These are phyloP conservation scores for Aquanectria penicillioides DNA, from an alignment of 2,329 filamentous ascomycete species.

Conservation along the genomic window DNA sequence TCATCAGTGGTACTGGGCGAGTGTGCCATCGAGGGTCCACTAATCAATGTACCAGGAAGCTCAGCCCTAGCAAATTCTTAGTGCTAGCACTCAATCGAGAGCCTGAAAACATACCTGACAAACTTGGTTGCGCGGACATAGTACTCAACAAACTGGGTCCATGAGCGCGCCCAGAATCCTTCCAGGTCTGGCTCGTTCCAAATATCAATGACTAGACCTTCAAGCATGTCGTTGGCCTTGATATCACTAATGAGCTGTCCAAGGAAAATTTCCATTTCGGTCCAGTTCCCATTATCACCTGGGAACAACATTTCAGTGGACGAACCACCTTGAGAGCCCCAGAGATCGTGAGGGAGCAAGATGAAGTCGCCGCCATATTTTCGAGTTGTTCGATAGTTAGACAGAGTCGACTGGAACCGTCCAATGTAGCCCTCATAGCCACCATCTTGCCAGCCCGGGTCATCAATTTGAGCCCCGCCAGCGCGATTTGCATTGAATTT, in stretches of 20 bases:
- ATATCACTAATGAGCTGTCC: neutral
- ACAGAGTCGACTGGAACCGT: neutral
- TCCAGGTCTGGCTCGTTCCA: constrained; percentile 5
- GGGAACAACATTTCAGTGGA: neutral
- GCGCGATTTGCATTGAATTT: neutral
- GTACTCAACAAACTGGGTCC: constrained; percentile 1
- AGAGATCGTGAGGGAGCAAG: neutral
- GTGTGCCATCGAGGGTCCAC: constrained; percentile 1
- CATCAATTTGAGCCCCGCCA: neutral
- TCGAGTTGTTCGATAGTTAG: neutral
- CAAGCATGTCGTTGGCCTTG: neutral
- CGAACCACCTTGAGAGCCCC: neutral
- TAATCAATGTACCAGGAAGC: neutral
- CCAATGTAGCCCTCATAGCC: neutral
- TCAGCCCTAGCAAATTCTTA: neutral
- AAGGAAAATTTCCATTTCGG: neutral
- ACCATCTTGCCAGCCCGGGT: neutral
- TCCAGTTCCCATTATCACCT: constrained; percentile 1
- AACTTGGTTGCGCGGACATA: neutral
- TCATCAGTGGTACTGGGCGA: neutral
- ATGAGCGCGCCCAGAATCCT: neutral
- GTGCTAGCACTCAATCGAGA: neutral
- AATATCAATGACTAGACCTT: neutral
- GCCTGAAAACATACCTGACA: neutral
- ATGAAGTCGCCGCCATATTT: neutral